Conservation (phyloP, 495 filamentous ascomycete genomes). For the Penicillium ucsense region DNA sequence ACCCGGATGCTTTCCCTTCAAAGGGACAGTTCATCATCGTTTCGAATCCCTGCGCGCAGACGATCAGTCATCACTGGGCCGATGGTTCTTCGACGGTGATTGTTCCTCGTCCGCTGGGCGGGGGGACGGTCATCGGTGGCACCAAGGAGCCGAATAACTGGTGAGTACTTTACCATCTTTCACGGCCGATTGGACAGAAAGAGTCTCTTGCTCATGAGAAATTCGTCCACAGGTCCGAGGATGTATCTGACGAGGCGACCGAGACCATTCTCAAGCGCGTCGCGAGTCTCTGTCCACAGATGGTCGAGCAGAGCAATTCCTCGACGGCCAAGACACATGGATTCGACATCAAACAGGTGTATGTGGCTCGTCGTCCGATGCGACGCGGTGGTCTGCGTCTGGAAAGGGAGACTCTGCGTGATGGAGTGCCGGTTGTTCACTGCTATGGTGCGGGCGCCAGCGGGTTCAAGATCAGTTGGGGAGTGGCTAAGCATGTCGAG, state of each 20-base stretch:
- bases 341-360: conserved; percentile 3
- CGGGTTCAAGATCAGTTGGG: conserved; percentile 29
- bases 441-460: conserved; percentile 44
- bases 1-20: conserved; percentile 6
- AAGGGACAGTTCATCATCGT: conserved; percentile 9
- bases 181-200: no score
- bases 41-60: conserved; percentile 22
- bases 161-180: conserved; percentile 12
- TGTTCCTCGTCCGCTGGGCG: conserved; percentile 37
- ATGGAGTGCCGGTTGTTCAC: conserved; percentile 29
- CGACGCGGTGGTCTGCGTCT: conserved; percentile 13
- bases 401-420: conserved; percentile 1
- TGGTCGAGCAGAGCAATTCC: background rate
- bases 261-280: background rate
- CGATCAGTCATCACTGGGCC: conserved; percentile 39
- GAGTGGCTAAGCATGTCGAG: conserved; percentile 7
- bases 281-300: background rate
- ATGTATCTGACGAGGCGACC: background rate
- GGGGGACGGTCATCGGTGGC: conserved; percentile 45
- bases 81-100: conserved; percentile 21
- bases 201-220: no score
- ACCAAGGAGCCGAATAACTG: conserved; percentile 43
- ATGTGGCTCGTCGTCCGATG: conserved; percentile 14
- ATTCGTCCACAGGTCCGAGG: background rate
- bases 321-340: background rate